Percentiles rank a stretch among this genome's conserved stretches.
Conservation (phyloP, 2,329 filamentous ascomycete genomes). For the Aaosphaeria pasadenensis region DNA sequence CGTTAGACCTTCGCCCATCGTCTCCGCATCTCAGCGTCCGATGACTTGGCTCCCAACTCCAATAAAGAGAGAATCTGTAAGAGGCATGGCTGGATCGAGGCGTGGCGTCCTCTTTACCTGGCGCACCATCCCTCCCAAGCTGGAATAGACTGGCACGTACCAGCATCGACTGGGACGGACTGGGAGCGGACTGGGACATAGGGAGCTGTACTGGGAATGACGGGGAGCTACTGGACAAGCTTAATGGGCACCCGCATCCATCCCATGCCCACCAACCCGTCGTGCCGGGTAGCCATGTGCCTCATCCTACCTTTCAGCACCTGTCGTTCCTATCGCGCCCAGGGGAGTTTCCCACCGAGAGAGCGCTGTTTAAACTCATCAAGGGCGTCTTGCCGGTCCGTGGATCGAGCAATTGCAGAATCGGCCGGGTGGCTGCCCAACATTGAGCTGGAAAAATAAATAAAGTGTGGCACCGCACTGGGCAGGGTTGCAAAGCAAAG, state of each 20-base stretch:
- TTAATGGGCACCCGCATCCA: not conserved
- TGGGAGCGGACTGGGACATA: too few species aligned
- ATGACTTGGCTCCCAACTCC: constrained; percentile 11
- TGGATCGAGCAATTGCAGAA: not conserved
- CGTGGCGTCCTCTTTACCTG: constrained; percentile 11
- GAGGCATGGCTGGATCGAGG: constrained; percentile 17
- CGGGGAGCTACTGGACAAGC: too few species aligned
- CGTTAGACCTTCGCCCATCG: not conserved
- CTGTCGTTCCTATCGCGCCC: not conserved
- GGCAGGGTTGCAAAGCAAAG: too few species aligned
- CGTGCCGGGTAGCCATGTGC: constrained; percentile 17
- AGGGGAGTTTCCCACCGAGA: not conserved
- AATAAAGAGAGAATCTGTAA: constrained; percentile 1
- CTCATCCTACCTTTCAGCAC: not conserved
- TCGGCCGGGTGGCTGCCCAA: constrained; percentile 16
- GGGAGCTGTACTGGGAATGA: too few species aligned
- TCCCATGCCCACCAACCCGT: constrained; percentile 19
- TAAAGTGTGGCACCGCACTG: too few species aligned
- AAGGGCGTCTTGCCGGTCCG: not conserved
- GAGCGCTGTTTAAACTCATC: not conserved
- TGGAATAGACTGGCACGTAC: too few species aligned
- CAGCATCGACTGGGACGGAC: too few species aligned
- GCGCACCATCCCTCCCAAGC: not conserved
- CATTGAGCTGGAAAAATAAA: constrained; percentile 15
- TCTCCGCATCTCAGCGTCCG: constrained; percentile 4